Conservation (phyloP, 2,329 filamentous ascomycete genomes). For the Beauveria caledonica region DNA sequence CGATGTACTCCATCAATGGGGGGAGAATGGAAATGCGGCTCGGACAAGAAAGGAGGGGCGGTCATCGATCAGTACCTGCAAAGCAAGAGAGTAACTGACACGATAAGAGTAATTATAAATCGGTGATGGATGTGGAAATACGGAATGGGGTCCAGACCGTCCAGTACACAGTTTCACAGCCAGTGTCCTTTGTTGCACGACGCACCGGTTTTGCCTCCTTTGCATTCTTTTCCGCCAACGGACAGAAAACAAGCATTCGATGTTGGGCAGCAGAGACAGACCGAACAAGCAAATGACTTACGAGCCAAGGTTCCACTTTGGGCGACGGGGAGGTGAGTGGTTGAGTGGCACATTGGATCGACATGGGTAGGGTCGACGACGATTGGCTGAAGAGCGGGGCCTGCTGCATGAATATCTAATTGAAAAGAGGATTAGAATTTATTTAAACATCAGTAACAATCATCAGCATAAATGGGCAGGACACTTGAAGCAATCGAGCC, state of each 20-base stretch:
- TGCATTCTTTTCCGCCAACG: too few species aligned
- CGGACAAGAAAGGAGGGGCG: not conserved
- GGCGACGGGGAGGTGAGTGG: not conserved
- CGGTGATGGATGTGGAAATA: not conserved
- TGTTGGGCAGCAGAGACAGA: constrained; percentile 6
- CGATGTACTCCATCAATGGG: not conserved
- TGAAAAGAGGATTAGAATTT: not conserved
- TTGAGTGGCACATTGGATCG: not conserved
- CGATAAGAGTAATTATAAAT: too few species aligned
- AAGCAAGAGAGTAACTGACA: too few species aligned
- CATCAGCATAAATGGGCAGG: too few species aligned
- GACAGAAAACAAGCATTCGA: not conserved
- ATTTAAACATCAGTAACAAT: not conserved
- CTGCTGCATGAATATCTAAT: not conserved
- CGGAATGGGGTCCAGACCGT: not conserved
- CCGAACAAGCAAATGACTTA: not conserved
- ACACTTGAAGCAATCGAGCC: too few species aligned
- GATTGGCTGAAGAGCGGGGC: not conserved
- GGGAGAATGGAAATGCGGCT: not conserved
- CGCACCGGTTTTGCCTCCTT: too few species aligned
- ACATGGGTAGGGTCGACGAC: not conserved
- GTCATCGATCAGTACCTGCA: not conserved
- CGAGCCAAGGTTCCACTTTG: not conserved
- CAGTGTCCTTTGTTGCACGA: not conserved
- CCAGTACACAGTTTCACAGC: not conserved